phyloP scores from a whole-genome alignment of 2,329 filamentous ascomycete genomes.

The Lithohypha guttulata region DNA sequence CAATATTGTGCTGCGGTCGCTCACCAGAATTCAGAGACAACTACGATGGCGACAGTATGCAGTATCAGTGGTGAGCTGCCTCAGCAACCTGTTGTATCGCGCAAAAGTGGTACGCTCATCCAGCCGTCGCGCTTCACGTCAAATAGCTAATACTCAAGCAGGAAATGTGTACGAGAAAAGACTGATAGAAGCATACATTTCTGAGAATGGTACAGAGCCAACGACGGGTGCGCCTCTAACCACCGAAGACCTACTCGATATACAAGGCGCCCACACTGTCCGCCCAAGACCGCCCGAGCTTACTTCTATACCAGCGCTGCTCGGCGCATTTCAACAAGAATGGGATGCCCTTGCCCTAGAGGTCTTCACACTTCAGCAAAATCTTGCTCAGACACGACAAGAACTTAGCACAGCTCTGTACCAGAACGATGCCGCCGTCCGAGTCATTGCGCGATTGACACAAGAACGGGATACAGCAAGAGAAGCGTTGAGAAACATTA shows the following conservation, averaged over 20 bases:
- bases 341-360: constrained; percentile 93
- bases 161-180: constrained; percentile 90
- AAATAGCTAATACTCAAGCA: constrained; percentile 31
- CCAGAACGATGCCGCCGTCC: constrained; percentile 91
- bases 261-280: constrained; percentile 74
- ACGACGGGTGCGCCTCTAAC: constrained; percentile 77
- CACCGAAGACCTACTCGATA: constrained; percentile 72
- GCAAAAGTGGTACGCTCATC: constrained; percentile 67
- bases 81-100: constrained; percentile 85
- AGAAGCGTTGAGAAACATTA: constrained; percentile 76
- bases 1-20: no score
- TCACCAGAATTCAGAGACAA: no score
- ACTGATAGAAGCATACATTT: constrained; percentile 87
- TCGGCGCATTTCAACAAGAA: constrained; percentile 93
- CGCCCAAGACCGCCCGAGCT: constrained; percentile 83
- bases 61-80: constrained; percentile 96
- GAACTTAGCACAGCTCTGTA: constrained; percentile 90
- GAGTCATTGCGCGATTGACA: constrained; percentile 85
- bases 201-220: constrained; percentile 86
- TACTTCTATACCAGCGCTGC: constrained; percentile 88
- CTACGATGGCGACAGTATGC: no score
- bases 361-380: constrained; percentile 80
- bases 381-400: constrained; percentile 78
- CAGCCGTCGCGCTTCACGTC: constrained; percentile 13
- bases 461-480: constrained; percentile 86